phyloP scores from a whole-genome alignment of 257 asterid species.

The Rehmannia glutinosa region DNA sequence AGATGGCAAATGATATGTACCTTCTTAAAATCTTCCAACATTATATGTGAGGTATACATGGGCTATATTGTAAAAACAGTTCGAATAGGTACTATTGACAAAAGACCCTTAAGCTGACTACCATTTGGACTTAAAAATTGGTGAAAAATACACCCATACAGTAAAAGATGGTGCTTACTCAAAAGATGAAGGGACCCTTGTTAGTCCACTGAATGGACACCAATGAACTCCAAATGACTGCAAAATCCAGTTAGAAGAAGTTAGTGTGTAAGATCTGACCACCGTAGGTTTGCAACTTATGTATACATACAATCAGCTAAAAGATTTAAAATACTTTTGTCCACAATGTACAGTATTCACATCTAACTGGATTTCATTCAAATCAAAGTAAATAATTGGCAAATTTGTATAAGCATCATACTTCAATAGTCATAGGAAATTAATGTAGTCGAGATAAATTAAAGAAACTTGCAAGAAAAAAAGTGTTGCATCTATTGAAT shows the following conservation, averaged over 20 bases:
- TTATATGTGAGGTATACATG: too few relatives aligned
- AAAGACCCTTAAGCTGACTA: too few relatives aligned
- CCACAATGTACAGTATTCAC: too few relatives aligned
- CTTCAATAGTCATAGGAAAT: background rate
- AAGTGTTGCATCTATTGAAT: background rate
- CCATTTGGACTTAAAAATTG: background rate
- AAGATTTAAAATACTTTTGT: too few relatives aligned
- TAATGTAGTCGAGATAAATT: too few relatives aligned
- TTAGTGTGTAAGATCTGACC: constrained; percentile 1
- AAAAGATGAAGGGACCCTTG: constrained; percentile 69
- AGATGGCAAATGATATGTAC: too few relatives aligned
- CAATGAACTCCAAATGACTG: constrained; percentile 96
- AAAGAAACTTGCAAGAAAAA: constrained; percentile 2
- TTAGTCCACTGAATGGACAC: constrained; percentile 84
- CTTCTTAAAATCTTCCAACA: too few relatives aligned
- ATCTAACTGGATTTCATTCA: too few relatives aligned
- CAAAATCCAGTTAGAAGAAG: constrained; percentile 28
- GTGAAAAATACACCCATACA: background rate
- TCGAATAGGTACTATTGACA: too few relatives aligned
- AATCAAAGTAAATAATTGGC: background rate
- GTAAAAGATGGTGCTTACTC: constrained; percentile 55
- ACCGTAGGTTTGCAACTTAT: background rate
- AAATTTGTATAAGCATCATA: background rate
- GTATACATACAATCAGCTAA: background rate
- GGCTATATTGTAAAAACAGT: too few relatives aligned